Conservation (phyloP, 1,284 basidiomycete genomes). For the Cystobasidium sp. region DNA sequence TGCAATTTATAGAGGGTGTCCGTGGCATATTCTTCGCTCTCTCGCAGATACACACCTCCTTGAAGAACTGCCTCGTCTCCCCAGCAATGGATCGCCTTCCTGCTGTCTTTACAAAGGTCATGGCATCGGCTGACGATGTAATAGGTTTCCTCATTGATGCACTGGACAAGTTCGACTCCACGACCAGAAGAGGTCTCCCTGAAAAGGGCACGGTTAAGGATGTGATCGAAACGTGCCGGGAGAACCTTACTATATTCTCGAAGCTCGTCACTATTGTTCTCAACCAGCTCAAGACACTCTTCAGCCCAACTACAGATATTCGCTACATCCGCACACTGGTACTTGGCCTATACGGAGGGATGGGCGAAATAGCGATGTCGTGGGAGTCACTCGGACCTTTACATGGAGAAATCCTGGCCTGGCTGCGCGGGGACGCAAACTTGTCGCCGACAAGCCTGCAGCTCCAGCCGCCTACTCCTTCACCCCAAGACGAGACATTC, state of each 20-base stretch:
- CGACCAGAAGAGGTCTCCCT: slow-evolving; percentile 69
- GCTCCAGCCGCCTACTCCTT: slow-evolving; percentile 13
- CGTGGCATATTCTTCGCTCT: slow-evolving; percentile 91
- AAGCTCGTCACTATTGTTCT: slow-evolving; percentile 80
- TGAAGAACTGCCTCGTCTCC: slow-evolving; percentile 86
- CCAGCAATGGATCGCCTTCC: slow-evolving; percentile 85
- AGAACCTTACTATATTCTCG: slow-evolving; percentile 81
- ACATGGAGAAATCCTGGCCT: slow-evolving; percentile 62
- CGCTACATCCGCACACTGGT: slow-evolving; percentile 87
- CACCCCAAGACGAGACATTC: slow-evolving; percentile 10
- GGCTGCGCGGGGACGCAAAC: slow-evolving; percentile 20
- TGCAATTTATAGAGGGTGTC: slow-evolving; percentile 80
- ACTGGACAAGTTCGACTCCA: slow-evolving; percentile 88
- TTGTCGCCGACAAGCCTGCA: slow-evolving; percentile 18
- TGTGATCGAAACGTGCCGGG: slow-evolving; percentile 81
- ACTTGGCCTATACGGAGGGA: slow-evolving; percentile 85
- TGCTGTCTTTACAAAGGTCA: slow-evolving; percentile 76
- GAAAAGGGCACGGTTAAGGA: slow-evolving; percentile 71
- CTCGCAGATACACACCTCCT: slow-evolving; percentile 86
- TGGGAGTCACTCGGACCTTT: slow-evolving; percentile 81
- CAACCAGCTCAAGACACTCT: slow-evolving; percentile 58
- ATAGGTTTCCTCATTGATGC: slow-evolving; percentile 84
- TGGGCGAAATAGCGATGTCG: slow-evolving; percentile 82
- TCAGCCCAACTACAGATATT: slow-evolving; percentile 74
- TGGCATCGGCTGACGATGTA: slow-evolving; percentile 80